Evolutionary conservation across 257 asterid species (phyloP), one percentile per base, ranked within the genome.

Genomic region (Rehmannia glutinosa): DNA sequence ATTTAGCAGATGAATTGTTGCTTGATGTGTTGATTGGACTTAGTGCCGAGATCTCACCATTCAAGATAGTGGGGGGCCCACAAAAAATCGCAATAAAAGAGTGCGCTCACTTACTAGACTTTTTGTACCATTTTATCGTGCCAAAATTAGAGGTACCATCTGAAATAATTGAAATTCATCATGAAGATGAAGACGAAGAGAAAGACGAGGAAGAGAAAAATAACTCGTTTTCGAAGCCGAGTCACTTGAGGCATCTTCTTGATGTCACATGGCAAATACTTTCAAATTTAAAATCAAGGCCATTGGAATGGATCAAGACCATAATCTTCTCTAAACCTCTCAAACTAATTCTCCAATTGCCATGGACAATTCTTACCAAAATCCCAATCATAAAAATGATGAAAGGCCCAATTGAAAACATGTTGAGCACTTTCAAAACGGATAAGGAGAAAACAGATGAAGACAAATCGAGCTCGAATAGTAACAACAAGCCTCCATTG

Each of bases 61-160:
- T 88, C 73, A 72, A 75, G 56, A 69, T 19, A 11, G 62, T 32
- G 7, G 72, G 69, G 1, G 62, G 56, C 10, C 15, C 52, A 10
- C 47, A 58, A 2, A 33, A 10, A 10, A 28, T 57, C n/a, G 57
- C 25, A 12, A 60, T 76, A 4, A 23, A 60, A 3, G 74, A 60
- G 0, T 65, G 68, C 19, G 67, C 91, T 21, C 94, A 86, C 27
- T 16, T 84, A 7, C 86, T 88, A 0, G 92, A 81, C 59, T 75
- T 84, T 16, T 16, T 87, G 42, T 89, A 84, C 72, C 84, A 35
- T 21, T 62, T 58, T 28, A 81, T 88, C 30, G 85, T 86, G 43
- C 86, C 88, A 2, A 21, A 20, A 6, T 0, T 30, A 0, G 84
- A 77, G 5, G 64, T 2, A n/a, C 30, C 56, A 19, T 19, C 9